These are phyloP conservation scores for Friedmanniomyces endolithicus DNA, from an alignment of 495 filamentous ascomycete species.

Conservation along the genomic window DNA sequence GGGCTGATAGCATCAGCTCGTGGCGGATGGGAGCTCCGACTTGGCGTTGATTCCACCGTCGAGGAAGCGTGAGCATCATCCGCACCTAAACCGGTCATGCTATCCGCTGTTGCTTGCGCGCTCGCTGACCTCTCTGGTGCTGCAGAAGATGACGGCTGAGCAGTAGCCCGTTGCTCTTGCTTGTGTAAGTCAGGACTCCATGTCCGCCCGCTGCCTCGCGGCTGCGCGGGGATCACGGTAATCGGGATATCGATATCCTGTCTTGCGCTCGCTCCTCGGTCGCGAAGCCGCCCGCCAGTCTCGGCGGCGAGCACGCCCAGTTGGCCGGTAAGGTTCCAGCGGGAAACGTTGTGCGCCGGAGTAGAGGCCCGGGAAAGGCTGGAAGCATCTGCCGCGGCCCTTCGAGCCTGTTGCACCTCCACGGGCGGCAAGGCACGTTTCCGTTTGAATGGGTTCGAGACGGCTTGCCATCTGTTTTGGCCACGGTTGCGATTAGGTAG, in stretches of 20 bases:
- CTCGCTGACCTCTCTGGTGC: neutral
- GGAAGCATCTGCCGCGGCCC: neutral
- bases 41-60: neutral
- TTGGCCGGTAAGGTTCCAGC: constrained; percentile 26
- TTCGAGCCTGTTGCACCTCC: constrained; percentile 39
- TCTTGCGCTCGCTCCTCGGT: constrained; percentile 15
- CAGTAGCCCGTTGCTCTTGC: neutral
- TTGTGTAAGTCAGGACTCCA: constrained; percentile 25
- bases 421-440: constrained; percentile 41
- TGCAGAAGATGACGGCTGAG: neutral
- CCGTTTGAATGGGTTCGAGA: constrained; percentile 43
- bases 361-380: constrained; percentile 8
- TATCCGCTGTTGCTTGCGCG: neutral
- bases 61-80: neutral
- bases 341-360: constrained; percentile 25
- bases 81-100: neutral
- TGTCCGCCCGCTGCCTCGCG: constrained; percentile 32
- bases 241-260: constrained; percentile 41
- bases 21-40: neutral
- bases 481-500: constrained; percentile 3
- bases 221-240: constrained; percentile 57
- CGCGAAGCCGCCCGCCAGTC: constrained; percentile 27
- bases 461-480: constrained; percentile 33
- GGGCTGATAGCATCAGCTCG: neutral
- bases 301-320: constrained; percentile 30